phyloP scores from a whole-genome alignment of 441 rosid species.

The Monsonia emarginata region DNA sequence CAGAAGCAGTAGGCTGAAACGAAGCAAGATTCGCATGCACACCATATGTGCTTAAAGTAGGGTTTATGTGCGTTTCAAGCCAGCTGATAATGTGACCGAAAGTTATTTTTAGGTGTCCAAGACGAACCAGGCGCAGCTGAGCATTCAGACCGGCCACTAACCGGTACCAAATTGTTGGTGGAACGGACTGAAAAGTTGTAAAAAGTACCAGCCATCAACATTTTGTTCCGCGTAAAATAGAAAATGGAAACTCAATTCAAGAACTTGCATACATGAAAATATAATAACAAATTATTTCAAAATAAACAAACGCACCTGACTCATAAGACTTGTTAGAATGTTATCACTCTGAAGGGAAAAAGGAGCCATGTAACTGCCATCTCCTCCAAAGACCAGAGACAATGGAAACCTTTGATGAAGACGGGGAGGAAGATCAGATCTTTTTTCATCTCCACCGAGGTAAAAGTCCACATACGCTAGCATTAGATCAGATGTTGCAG shows the following conservation, averaged over 20 bases:
- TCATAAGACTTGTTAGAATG: slow-evolving; percentile 79
- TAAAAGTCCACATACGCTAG: slow-evolving; percentile 93
- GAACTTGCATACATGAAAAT: slow-evolving; percentile 9
- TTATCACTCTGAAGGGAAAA: slow-evolving; percentile 92
- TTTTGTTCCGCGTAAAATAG: background rate
- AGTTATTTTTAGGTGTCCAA: slow-evolving; percentile 64
- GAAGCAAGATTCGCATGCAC: slow-evolving; percentile 74
- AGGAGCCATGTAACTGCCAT: slow-evolving; percentile 98
- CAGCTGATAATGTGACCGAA: slow-evolving; percentile 60
- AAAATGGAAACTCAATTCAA: background rate
- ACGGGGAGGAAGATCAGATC: slow-evolving; percentile 88
- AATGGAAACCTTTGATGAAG: slow-evolving; percentile 74
- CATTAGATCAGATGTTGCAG: slow-evolving; percentile 93
- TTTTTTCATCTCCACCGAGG: slow-evolving; percentile 99
- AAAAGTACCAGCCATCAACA: slow-evolving; percentile 16
- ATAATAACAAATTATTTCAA: background rate
- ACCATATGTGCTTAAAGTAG: slow-evolving; percentile 60
- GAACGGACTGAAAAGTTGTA: slow-evolving; percentile 44
- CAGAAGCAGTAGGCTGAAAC: slow-evolving; percentile 75
- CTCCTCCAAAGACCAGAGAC: slow-evolving; percentile 89
- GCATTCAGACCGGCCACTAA: slow-evolving; percentile 97
- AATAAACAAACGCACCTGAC: slow-evolving; percentile 48
- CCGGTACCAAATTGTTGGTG: slow-evolving; percentile 91
- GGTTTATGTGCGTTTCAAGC: slow-evolving; percentile 94
- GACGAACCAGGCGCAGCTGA: slow-evolving; percentile 81